These are phyloP conservation scores for Botryosphaeria dothidea DNA, from an alignment of 2,329 filamentous ascomycete species.

Conservation along the genomic window DNA sequence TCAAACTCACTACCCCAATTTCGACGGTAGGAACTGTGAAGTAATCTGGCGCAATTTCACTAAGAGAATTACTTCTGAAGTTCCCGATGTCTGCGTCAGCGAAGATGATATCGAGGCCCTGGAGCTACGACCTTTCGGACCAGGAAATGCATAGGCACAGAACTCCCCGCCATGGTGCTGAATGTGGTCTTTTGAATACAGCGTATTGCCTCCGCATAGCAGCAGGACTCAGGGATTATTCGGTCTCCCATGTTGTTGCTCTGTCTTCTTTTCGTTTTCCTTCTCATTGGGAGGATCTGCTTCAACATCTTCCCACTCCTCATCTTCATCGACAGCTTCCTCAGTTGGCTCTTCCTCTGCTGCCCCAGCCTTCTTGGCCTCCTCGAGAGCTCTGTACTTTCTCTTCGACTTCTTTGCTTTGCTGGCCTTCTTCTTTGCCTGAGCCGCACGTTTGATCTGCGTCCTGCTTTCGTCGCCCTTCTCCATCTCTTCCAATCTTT, in stretches of 20 bases:
- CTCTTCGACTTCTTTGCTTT: slow-evolving; percentile 77
- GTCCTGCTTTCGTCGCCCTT: slow-evolving; percentile 71
- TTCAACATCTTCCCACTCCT: slow-evolving; percentile 13
- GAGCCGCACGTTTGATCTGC: slow-evolving; percentile 63
- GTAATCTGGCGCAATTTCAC: slow-evolving; percentile 20
- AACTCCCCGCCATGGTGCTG: too few species aligned
- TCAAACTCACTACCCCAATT: slow-evolving; percentile 18
- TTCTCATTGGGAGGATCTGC: not conserved
- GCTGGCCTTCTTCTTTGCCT: slow-evolving; percentile 71
- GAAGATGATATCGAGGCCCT: not conserved
- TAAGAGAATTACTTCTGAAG: not conserved
- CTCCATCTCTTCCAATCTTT: slow-evolving; percentile 71
- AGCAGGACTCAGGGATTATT: not conserved
- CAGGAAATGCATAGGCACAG: too few species aligned
- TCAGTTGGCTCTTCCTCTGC: slow-evolving; percentile 29
- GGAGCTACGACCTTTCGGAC: not conserved
- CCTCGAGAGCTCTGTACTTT: slow-evolving; percentile 69
- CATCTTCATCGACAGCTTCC: slow-evolving; percentile 20
- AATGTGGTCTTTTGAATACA: too few species aligned
- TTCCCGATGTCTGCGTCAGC: not conserved
- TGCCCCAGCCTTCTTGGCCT: slow-evolving; percentile 41
- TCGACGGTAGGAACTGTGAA: not conserved
- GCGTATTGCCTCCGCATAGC: too few species aligned
- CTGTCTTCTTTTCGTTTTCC: not conserved
- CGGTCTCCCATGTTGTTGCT: not conserved